Evolutionary conservation across 805 yeast genomes (phyloP).

Genomic region (Metschnikowia bowlesiae): DNA sequence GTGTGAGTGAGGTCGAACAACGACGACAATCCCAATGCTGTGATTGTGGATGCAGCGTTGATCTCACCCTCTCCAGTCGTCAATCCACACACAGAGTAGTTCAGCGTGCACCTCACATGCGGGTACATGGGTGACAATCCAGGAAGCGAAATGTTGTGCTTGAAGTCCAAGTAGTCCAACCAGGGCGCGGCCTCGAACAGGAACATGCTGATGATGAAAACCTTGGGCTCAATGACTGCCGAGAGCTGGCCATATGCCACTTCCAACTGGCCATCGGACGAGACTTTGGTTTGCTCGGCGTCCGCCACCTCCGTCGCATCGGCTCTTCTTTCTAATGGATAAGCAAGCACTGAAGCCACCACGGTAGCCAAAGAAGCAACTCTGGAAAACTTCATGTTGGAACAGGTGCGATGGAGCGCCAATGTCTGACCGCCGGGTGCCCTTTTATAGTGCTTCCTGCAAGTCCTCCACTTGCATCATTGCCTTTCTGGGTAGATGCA

Average conservation of each 20-base stretch:
- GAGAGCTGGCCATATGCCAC: slow-evolving; percentile 27
- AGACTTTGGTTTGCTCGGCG: background rate
- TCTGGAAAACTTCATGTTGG: slow-evolving; percentile 18
- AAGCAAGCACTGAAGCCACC: slow-evolving; percentile 13
- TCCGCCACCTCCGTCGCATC: slow-evolving; percentile 2
- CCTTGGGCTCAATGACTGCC: slow-evolving; percentile 47
- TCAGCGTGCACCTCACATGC: slow-evolving; percentile 48
- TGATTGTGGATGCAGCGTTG: slow-evolving; percentile 58
- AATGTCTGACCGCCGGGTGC: no score
- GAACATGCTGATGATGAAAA: slow-evolving; percentile 54
- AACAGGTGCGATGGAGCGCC: background rate
- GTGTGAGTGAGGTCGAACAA: slow-evolving; percentile 55
- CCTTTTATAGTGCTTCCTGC: background rate
- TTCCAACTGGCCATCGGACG: slow-evolving; percentile 17
- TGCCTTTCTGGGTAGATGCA: background rate
- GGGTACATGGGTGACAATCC: slow-evolving; percentile 63
- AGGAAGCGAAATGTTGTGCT: slow-evolving; percentile 56
- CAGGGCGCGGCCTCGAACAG: slow-evolving; percentile 49
- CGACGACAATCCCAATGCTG: slow-evolving; percentile 51
- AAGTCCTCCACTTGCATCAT: background rate
- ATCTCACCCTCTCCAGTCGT: slow-evolving; percentile 70
- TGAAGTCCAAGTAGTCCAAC: slow-evolving; percentile 45
- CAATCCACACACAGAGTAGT: slow-evolving; percentile 53
- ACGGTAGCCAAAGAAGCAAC: slow-evolving; percentile 14
- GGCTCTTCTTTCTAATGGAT: slow-evolving; percentile 15